phyloP scores from a whole-genome alignment of 345 rosid genomes.

The Hibiscus trionum region DNA sequence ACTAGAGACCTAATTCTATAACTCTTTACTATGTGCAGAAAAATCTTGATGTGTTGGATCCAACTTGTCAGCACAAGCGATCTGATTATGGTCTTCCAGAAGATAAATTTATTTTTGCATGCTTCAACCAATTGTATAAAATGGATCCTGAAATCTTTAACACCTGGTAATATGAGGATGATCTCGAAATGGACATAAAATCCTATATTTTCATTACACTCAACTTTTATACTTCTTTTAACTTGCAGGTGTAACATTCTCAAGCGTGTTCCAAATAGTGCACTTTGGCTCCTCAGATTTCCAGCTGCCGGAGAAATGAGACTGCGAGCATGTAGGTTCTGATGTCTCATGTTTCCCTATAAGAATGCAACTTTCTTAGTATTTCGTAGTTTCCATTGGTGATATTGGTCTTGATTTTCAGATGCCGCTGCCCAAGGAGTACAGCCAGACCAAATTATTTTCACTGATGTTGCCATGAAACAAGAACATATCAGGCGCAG shows the following conservation, averaged over 20 bases:
- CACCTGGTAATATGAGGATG: conserved; percentile 51
- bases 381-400: not conserved
- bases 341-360: not conserved
- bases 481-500: conserved; percentile 86
- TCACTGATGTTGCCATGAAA: conserved; percentile 98
- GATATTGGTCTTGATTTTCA: conserved; percentile 17
- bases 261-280: conserved; percentile 88
- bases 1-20: not conserved
- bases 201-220: not conserved
- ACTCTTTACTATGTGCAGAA: conserved; percentile 41
- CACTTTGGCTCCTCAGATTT: conserved; percentile 93
- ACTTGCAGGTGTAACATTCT: conserved; percentile 83
- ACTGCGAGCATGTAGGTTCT: conserved; percentile 65
- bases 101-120: conserved; percentile 91
- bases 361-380: not conserved
- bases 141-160: conserved; percentile 95
- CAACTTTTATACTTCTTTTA: not conserved
- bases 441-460: conserved; percentile 83
- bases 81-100: conserved; percentile 92
- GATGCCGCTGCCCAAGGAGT: conserved; percentile 86
- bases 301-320: conserved; percentile 99
- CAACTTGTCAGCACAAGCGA: conserved; percentile 62
- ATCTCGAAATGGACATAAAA: not conserved
- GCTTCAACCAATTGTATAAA: conserved; percentile 95
- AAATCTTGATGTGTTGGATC: conserved; percentile 82